Base-by-base conservation (phyloP, 2,329 filamentous ascomycete genomes). In the Zymoseptoria crescenta region DNA sequence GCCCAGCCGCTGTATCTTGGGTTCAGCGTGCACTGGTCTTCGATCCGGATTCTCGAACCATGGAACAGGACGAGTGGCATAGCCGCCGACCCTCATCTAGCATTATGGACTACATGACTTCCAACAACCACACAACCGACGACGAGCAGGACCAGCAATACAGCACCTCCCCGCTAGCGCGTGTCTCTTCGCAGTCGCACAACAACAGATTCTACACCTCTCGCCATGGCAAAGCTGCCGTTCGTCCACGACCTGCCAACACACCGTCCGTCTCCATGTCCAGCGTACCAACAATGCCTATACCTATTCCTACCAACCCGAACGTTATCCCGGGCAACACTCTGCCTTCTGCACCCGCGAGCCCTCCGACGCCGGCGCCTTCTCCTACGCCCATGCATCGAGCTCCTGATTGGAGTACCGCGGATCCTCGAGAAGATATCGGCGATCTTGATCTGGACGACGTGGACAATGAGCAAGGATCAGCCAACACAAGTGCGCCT, bases 361-460 rank as follows among this genome's bases (percentile, higher is more conserved):
- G 84, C 54, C 84, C 84, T 64, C 84, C 84, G 16, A 87, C 84
- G n/a, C 84, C 84, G 9, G 84, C 84, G 28, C 84, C 84, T 6
- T 86, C 83, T 70, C 84, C 84, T 4, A 86, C 83, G 16, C 84
- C 84, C 21, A 82, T 82, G 64, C 81, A 85, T 63, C 75, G 82
- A 63, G 79, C 78, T n/a, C 81, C 82, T 13, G 87, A 90, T 74
- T 92, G 89, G 88, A 89, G 86, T 70, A 84, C 85, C 62, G 86
- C 87, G 20, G 86, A 87, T 49, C 87, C 91, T 61, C 85, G 90
- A 69, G 90, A 96, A 72, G 90, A 96, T 71, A 84, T 87, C 64
- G 89, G 93, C 67, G 66, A 69, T 52, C 59, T 69, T 27, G 70
- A 72, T 28, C 59, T 72, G 10, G 67, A 73, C 24, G 57, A 65